Conservation (phyloP, 495 filamentous ascomycete genomes). For the Penicillium desertorum region DNA sequence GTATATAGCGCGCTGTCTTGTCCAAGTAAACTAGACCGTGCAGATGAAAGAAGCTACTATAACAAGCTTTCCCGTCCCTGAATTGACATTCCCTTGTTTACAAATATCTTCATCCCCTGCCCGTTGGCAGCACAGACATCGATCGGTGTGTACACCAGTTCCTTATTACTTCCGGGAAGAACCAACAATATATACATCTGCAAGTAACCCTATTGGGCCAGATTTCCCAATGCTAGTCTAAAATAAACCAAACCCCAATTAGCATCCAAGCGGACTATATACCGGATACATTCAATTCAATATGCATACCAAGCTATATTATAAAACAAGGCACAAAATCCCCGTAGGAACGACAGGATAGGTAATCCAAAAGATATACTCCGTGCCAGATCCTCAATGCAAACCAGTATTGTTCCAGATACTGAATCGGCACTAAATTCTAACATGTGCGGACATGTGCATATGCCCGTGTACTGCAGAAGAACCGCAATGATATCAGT, state of each 20-base stretch:
- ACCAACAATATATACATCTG: not conserved
- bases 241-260: not conserved
- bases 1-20: not conserved
- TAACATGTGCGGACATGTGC: not conserved
- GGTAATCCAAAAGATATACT: not conserved
- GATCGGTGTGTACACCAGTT: not conserved
- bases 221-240: not conserved
- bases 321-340: not conserved
- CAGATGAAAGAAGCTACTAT: not conserved
- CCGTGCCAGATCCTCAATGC: not conserved
- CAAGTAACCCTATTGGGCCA: too few species aligned
- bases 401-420: not conserved
- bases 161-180: not conserved
- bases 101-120: not conserved
- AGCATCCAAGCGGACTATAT: not conserved
- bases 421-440: not conserved
- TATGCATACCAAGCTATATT: not conserved
- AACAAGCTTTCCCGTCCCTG: not conserved
- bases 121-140: not conserved
- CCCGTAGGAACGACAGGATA: not conserved
- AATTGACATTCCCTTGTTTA: not conserved
- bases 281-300: not conserved
- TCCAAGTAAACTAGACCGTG: not conserved
- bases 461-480: conserved; percentile 2
- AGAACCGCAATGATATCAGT: conserved; percentile 5